Conservation (phyloP, 1,139 yeast genomes). For the Ashbya aceris region DNA sequence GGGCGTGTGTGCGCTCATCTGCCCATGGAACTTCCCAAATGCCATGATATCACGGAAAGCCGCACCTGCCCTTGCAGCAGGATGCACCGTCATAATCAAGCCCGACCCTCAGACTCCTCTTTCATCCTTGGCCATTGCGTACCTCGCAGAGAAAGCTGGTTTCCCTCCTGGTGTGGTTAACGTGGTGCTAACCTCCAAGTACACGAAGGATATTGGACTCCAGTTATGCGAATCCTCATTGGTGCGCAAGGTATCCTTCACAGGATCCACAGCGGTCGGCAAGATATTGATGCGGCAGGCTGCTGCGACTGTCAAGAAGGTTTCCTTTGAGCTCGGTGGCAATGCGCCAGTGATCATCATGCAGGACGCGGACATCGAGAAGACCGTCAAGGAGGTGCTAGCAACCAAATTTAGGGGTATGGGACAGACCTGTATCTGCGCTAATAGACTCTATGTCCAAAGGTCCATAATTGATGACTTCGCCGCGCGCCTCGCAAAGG, state of each 20-base stretch:
- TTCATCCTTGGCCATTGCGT: conserved; percentile 73
- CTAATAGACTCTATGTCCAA: conserved; percentile 66
- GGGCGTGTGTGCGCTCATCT: conserved; percentile 83
- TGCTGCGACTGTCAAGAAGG: conserved; percentile 67
- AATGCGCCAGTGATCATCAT: conserved; percentile 88
- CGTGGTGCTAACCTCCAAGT: conserved; percentile 50
- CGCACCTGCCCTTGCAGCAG: conserved; percentile 89
- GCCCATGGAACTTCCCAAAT: conserved; percentile 95
- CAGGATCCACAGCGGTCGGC: conserved; percentile 85
- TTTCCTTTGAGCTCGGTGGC: conserved; percentile 86
- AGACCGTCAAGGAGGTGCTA: conserved; percentile 65
- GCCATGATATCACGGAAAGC: conserved; percentile 91
- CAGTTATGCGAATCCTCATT: conserved; percentile 58
- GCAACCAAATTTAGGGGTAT: conserved; percentile 63
- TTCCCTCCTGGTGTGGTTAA: conserved; percentile 81
- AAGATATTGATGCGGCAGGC: conserved; percentile 71
- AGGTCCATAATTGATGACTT: conserved; percentile 53
- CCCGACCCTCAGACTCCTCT: conserved; percentile 90
- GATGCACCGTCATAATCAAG: conserved; percentile 82
- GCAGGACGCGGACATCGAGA: conserved; percentile 70
- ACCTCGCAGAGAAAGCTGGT: conserved; percentile 69
- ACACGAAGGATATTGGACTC: conserved; percentile 52
- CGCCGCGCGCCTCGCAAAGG: conserved; percentile 39
- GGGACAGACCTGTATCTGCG: conserved; percentile 81
- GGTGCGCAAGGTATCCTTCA: conserved; percentile 73